phyloP scores from a whole-genome alignment of 176 grass and related monocot species.

The Bonia amplexicaulis region DNA sequence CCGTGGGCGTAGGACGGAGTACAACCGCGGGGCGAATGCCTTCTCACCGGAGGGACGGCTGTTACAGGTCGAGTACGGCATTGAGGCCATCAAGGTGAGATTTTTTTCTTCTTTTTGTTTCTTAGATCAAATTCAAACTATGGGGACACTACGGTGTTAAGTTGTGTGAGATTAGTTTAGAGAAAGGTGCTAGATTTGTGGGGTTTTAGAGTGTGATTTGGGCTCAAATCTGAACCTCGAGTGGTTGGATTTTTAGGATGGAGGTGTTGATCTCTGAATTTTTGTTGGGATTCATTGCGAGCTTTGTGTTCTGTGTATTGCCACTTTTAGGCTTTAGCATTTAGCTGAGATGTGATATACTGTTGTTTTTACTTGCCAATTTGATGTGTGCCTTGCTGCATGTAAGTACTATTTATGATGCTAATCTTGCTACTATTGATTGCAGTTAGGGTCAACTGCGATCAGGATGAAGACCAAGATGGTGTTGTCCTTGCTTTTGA shows the following conservation, averaged over 20 bases:
- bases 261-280: neutral
- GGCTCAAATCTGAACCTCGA: neutral
- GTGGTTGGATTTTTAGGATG: neutral
- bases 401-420: neutral
- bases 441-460: slow-evolving; percentile 85
- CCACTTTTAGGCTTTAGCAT: no score
- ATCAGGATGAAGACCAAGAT: slow-evolving; percentile 89
- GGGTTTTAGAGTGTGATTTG: neutral
- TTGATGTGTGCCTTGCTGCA: neutral
- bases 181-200: neutral
- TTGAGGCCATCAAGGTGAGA: slow-evolving; percentile 92
- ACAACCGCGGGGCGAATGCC: slow-evolving; percentile 81
- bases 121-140: neutral
- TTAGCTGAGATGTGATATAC: neutral
- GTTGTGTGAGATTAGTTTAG: neutral
- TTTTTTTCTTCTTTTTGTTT: neutral
- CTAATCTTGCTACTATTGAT: neutral
- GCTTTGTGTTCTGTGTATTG: neutral
- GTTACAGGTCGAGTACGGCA: slow-evolving; percentile 97
- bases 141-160: neutral
- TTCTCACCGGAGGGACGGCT: slow-evolving; percentile 87
- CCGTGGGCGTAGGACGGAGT: slow-evolving; percentile 52
- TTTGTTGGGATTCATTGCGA: neutral
- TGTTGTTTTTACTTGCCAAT: neutral
- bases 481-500: slow-evolving; percentile 92